Base-by-base conservation (phyloP, 306 rosid genomes). In the Casuarina equisetifolia region DNA sequence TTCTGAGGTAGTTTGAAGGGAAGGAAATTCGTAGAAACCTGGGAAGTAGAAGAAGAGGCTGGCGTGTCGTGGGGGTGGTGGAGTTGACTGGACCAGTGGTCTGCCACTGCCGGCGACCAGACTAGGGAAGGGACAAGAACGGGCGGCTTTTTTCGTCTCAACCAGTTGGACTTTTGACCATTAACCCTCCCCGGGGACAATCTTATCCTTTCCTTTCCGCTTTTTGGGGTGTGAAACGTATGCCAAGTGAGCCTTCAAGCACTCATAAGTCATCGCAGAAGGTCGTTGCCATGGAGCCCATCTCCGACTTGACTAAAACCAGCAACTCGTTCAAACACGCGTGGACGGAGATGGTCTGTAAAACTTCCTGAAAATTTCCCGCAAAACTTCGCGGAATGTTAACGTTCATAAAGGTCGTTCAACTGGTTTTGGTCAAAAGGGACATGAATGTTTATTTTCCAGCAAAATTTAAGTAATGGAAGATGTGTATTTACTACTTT, bases 41-140 rank as follows among this genome's bases (percentile, higher is more conserved):
- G 48, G 63, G 25, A 40, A 3, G 3, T 0, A 40, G 70, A 64
- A 45, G 70, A 17, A 11, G 19, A 64, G 4, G 62, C 0, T 43
- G 54, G 80, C 66, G 72, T 50, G 50, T 70, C 43, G 20, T 40
- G 19, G 25, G 69, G 64, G 72, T 63, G 61, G 74, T 77, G 80
- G 78, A 76, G 83, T 84, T 84, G 88, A 78, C 81, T 71, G 79
- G 76, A 15, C 35, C 62, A 35, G 55, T 68, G 72, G 71, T 44
- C 74, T 48, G 35, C 11, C 40, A 52, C 77, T 78, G 63, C 70
- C 19, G 10, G 43, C 55, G 83, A 74, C 72, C 59, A 4, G 53
- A 11, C 48, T 54, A 70, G 48, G 2, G 9, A 35, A 59, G 43
- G 67, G 53, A 76, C 66, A 17, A 57, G 12, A 38, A 12, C 32